phyloP scores from a whole-genome alignment of 116 monocot genomes.

The Papilionanthe hybrid region DNA sequence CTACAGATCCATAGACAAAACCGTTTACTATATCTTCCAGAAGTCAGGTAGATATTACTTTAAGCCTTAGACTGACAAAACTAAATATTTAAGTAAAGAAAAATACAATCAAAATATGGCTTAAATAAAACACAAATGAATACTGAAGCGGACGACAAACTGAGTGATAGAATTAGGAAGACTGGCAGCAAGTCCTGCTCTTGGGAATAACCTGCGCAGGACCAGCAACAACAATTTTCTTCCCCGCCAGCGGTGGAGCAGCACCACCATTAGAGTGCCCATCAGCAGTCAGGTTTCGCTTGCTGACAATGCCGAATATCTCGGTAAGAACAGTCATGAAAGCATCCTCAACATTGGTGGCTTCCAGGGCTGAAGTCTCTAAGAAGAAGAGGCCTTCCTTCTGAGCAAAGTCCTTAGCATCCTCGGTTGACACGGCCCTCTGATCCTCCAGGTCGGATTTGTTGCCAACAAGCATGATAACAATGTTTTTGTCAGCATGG shows the following conservation, averaged over 20 bases:
- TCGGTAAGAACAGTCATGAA: slow-evolving; percentile 48
- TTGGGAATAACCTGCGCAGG: slow-evolving; percentile 62
- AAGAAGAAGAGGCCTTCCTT: slow-evolving; percentile 56
- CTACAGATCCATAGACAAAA: not conserved
- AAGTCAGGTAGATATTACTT: too few species aligned
- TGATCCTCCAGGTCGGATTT: slow-evolving; percentile 40
- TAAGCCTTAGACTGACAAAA: too few species aligned
- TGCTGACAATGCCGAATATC: slow-evolving; percentile 48
- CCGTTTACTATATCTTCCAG: too few species aligned
- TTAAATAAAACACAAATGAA: not conserved
- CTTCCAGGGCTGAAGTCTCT: slow-evolving; percentile 48
- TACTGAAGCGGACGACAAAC: not conserved
- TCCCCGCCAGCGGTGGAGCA: slow-evolving; percentile 33
- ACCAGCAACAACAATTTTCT: slow-evolving; percentile 49
- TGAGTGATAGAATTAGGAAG: slow-evolving; percentile 16
- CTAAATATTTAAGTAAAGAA: too few species aligned
- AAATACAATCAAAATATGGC: too few species aligned
- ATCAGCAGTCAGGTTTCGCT: slow-evolving; percentile 22
- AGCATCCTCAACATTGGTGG: slow-evolving; percentile 44
- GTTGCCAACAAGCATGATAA: slow-evolving; percentile 62
- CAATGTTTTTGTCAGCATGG: slow-evolving; percentile 55
- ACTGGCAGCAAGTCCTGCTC: slow-evolving; percentile 36
- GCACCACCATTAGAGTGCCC: slow-evolving; percentile 8
- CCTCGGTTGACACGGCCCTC: slow-evolving; percentile 33
- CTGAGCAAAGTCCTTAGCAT: slow-evolving; percentile 51